Conservation (phyloP, 1,284 basidiomycete species). For the Ustilago lituana region DNA sequence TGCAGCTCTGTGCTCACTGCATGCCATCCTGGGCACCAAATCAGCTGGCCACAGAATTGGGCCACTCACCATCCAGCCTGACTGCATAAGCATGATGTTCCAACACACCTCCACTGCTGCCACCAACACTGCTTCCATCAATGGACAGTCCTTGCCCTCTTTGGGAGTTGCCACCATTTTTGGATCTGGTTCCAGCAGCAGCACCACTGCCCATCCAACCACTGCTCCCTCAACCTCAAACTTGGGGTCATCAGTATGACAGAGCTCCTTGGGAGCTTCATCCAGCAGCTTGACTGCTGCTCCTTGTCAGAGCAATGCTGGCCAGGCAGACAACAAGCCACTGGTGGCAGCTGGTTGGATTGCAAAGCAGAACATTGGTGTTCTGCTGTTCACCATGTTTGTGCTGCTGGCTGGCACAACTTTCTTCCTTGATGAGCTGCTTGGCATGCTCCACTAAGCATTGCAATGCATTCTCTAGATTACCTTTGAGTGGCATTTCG, state of each 20-base stretch:
- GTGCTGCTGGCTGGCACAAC: conserved; percentile 37
- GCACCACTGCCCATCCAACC: conserved; percentile 1
- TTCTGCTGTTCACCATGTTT: conserved; percentile 33
- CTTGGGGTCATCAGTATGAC: background rate
- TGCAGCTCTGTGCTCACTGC: conserved; percentile 23
- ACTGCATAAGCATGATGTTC: conserved; percentile 22
- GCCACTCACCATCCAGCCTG: conserved; percentile 19
- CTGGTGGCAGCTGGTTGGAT: conserved; percentile 19
- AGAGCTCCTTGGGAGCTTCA: background rate
- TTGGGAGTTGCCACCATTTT: conserved; percentile 38
- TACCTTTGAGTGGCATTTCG: no score
- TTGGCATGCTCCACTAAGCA: conserved; percentile 30
- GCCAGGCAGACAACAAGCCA: background rate
- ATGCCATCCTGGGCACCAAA: conserved; percentile 15
- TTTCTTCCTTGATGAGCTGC: conserved; percentile 42
- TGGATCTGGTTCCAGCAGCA: conserved; percentile 1
- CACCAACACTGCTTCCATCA: conserved; percentile 18
- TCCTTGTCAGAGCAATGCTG: conserved; percentile 26
- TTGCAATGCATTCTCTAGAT: no score
- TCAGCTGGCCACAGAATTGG: conserved; percentile 24
- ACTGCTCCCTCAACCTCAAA: background rate
- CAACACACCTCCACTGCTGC: conserved; percentile 7
- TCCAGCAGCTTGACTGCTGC: conserved; percentile 6
- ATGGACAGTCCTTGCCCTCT: conserved; percentile 33
- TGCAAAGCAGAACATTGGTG: conserved; percentile 29